Percentiles rank a stretch among this genome's conserved stretches.
Evolutionary conservation across 805 yeast genomes (phyloP).

Genomic region (Myxozyma geophila): DNA sequence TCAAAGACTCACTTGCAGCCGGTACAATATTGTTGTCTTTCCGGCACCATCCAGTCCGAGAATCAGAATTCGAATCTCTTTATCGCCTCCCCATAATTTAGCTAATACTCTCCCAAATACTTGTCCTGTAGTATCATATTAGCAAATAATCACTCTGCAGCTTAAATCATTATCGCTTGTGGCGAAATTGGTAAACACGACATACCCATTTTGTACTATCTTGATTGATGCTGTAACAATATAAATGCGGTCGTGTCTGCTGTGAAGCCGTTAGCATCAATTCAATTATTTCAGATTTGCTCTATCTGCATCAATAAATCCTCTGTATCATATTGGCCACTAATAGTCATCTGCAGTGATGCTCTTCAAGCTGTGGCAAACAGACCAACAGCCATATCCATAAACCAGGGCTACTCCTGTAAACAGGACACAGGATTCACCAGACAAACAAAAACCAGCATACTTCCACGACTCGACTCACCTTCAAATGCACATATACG

Average conservation of each 20-base stretch:
- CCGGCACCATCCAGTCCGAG: constrained; percentile 93
- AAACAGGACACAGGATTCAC: not conserved
- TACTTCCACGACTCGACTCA: not conserved
- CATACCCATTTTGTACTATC: not conserved
- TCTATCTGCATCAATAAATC: too few species aligned
- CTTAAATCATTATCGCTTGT: too few species aligned
- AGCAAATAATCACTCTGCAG: not conserved
- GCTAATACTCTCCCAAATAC: constrained; percentile 85
- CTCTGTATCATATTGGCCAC: too few species aligned
- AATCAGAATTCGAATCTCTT: constrained; percentile 74
- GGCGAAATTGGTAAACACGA: not conserved
- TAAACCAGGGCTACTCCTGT: not conserved
- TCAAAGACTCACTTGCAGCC: constrained; percentile 63
- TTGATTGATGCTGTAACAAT: not conserved
- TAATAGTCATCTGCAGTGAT: too few species aligned
- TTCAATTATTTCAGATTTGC: too few species aligned
- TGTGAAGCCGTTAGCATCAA: too few species aligned
- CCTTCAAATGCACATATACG: not conserved
- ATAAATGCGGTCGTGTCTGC: not conserved
- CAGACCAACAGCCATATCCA: too few species aligned
- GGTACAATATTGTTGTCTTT: constrained; percentile 89
- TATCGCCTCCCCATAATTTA: constrained; percentile 84
- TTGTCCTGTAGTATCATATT: constrained; percentile 60
- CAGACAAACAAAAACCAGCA: not conserved
- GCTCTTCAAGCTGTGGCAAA: too few species aligned